Conservation (phyloP, 768 basidiomycete species). For the Hygrocybe coccinea region DNA sequence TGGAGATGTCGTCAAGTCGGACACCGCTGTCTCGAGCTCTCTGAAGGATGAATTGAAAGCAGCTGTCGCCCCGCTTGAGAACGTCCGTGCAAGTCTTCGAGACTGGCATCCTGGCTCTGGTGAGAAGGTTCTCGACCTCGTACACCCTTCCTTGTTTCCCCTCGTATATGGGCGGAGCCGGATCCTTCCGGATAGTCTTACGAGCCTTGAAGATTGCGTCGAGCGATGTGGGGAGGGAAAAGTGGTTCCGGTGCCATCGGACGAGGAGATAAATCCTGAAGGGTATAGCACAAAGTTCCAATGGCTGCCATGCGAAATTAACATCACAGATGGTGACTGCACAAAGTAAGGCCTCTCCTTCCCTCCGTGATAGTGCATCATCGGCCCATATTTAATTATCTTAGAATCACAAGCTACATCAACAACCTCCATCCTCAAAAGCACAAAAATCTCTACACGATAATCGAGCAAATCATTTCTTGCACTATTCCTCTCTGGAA, state of each 20-base stretch:
- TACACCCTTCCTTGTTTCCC: constrained; percentile 43
- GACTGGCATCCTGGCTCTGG: constrained; percentile 48
- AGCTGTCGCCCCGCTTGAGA: constrained; percentile 30
- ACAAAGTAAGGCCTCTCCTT: constrained; percentile 16
- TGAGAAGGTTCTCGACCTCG: constrained; percentile 40
- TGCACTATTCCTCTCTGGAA: constrained; percentile 31
- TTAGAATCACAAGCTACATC: constrained; percentile 33
- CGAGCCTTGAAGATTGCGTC: constrained; percentile 22
- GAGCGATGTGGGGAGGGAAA: constrained; percentile 21
- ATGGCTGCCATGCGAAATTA: constrained; percentile 24
- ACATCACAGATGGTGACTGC: constrained; percentile 10
- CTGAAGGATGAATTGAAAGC: constrained; percentile 22
- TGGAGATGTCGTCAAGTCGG: constrained; percentile 31
- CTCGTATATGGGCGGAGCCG: constrained; percentile 33
- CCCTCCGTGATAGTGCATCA: too few relatives aligned
- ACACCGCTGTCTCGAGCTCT: constrained; percentile 26
- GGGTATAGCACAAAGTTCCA: constrained; percentile 10
- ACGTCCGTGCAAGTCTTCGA: constrained; percentile 30
- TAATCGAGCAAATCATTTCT: constrained; percentile 25
- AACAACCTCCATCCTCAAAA: constrained; percentile 23
- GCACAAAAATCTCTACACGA: constrained; percentile 20
- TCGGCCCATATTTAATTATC: neutral
- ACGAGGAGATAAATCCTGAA: neutral
- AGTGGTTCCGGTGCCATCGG: constrained; percentile 11
- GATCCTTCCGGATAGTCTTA: constrained; percentile 15